These are phyloP conservation scores for Pseudocercospora macadamiae DNA, from an alignment of 2,329 filamentous ascomycete species.

Conservation along the genomic window DNA sequence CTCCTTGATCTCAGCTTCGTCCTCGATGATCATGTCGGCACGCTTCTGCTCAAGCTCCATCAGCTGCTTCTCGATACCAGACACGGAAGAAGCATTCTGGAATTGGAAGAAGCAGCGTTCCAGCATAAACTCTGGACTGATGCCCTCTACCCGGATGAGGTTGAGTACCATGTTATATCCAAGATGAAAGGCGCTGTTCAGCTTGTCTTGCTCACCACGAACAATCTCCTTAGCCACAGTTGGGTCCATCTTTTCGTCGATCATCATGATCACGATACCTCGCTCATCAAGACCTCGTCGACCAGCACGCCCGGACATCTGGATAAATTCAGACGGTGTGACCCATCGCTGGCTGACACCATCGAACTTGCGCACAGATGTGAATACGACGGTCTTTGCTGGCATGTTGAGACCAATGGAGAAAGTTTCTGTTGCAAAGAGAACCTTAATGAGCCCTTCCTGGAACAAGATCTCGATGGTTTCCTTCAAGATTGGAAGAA, in stretches of 20 bases:
- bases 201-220: conserved; percentile 91
- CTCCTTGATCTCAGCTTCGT: conserved; percentile 87
- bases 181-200: conserved; percentile 96
- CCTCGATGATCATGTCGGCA: conserved; percentile 73
- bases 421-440: conserved; percentile 98
- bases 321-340: conserved; percentile 94
- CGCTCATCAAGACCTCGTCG: conserved; percentile 96
- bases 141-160: conserved; percentile 95
- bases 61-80: conserved; percentile 79
- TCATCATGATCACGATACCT: conserved; percentile 99
- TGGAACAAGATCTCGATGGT: conserved; percentile 99
- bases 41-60: conserved; percentile 75
- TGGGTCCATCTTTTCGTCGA: conserved; percentile 94
- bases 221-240: conserved; percentile 93
- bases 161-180: conserved; percentile 99
- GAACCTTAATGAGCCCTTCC: conserved; percentile 94
- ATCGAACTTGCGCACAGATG: conserved; percentile 93
- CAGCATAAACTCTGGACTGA: conserved; percentile 98
- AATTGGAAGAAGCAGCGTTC: conserved; percentile 98
- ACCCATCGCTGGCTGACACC: conserved; percentile 79
- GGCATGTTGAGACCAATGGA: conserved; percentile 99
- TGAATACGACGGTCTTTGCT: conserved; percentile 98
- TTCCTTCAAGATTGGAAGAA: conserved; percentile 95
- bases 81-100: conserved; percentile 89
- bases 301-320: conserved; percentile 97